These are phyloP conservation scores for Macrolepiota fuliginosa DNA, from an alignment of 768 basidiomycete genomes.

Conservation along the genomic window DNA sequence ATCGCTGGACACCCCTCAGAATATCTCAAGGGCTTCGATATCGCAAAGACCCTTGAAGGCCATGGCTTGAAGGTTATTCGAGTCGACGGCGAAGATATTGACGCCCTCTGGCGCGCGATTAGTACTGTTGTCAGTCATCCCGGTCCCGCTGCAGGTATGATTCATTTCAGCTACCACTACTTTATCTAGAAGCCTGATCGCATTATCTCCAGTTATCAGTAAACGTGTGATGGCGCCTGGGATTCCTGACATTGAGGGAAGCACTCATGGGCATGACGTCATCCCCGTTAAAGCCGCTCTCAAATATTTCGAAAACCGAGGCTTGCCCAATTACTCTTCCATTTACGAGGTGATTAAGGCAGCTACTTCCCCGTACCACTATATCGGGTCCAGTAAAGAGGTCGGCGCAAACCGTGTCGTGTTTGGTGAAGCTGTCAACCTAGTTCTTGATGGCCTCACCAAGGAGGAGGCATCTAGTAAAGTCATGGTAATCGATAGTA, in stretches of 20 bases:
- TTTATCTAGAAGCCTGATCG: background rate
- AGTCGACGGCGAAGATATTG: conserved; percentile 77
- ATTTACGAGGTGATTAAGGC: conserved; percentile 70
- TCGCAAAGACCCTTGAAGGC: conserved; percentile 71
- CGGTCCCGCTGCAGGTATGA: conserved; percentile 78
- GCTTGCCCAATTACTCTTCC: conserved; percentile 49
- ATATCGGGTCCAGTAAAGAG: conserved; percentile 71
- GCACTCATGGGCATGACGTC: conserved; percentile 80
- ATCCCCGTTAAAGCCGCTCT: conserved; percentile 80
- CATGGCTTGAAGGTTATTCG: conserved; percentile 78
- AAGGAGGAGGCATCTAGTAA: conserved; percentile 77
- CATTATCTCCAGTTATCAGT: conserved; percentile 47
- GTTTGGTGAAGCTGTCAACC: conserved; percentile 83
- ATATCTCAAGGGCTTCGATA: conserved; percentile 77
- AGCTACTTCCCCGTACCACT: conserved; percentile 50
- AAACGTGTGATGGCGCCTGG: conserved; percentile 72
- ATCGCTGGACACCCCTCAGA: conserved; percentile 90
- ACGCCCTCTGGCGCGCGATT: conserved; percentile 71
- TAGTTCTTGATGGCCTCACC: conserved; percentile 69
- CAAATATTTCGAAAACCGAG: conserved; percentile 66
- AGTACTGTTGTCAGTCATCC: conserved; percentile 50
- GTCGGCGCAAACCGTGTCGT: conserved; percentile 77
- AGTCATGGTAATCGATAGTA: conserved; percentile 87
- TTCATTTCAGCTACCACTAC: background rate
- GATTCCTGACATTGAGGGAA: conserved; percentile 75